phyloP scores from a whole-genome alignment of 495 filamentous ascomycete species.

The Emericellopsis terricola region DNA sequence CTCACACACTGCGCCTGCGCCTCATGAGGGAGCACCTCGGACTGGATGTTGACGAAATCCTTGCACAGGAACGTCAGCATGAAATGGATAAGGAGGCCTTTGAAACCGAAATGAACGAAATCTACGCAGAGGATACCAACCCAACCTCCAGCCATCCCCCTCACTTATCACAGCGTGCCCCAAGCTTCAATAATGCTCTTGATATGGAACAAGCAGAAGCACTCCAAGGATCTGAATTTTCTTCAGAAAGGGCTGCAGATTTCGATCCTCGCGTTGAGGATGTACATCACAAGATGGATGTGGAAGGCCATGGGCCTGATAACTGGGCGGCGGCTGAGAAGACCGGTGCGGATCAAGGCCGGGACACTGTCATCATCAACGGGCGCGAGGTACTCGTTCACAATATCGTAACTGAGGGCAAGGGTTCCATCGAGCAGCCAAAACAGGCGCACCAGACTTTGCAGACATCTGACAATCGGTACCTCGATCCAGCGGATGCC shows the following conservation, averaged over 20 bases:
- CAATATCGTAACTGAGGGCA: constrained; percentile 40
- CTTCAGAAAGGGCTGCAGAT: constrained; percentile 13
- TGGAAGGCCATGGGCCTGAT: constrained; percentile 59
- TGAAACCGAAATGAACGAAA: constrained; percentile 33
- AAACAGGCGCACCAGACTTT: constrained; percentile 13
- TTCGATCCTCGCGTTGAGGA: constrained; percentile 50
- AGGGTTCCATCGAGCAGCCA: constrained; percentile 30
- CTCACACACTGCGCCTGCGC: constrained; percentile 81
- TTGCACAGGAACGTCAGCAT: constrained; percentile 56
- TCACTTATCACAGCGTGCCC: constrained; percentile 11
- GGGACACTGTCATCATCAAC: constrained; percentile 46
- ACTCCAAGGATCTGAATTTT: constrained; percentile 20
- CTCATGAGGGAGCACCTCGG: constrained; percentile 96
- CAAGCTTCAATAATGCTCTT: constrained; percentile 75
- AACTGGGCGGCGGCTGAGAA: constrained; percentile 40
- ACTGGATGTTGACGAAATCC: constrained; percentile 78
- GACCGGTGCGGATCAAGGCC: constrained; percentile 35
- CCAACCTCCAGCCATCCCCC: constrained; percentile 5
- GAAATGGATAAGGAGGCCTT: constrained; percentile 31
- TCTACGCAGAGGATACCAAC: constrained; percentile 22
- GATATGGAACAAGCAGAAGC: constrained; percentile 49
- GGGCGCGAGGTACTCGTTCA: constrained; percentile 48
- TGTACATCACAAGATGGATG: constrained; percentile 49
- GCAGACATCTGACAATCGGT: not conserved
- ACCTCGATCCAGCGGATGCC: constrained; percentile 5